Percentiles rank a stretch among this genome's conserved stretches.
Evolutionary conservation across 192 early-diverging fungal genomes (phyloP).

Genomic region (Coemansia sp.): DNA sequence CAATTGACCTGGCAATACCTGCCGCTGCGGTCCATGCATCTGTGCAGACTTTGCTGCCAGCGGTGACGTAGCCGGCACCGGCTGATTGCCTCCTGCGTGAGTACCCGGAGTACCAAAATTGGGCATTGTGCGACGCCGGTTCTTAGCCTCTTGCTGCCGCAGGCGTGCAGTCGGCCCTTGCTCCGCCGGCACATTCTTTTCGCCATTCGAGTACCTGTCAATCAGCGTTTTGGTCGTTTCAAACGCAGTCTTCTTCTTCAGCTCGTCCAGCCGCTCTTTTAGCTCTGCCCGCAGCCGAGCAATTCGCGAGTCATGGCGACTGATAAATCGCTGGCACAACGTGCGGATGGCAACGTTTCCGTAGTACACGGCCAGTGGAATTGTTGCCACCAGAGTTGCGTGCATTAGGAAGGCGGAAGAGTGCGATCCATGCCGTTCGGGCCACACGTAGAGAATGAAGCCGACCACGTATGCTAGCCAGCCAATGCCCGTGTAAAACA

Average conservation of each 20-base stretch:
- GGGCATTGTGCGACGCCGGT: conserved; percentile 43
- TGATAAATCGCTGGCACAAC: conserved; percentile 23
- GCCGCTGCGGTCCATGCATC: not conserved
- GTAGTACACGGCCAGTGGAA: conserved; percentile 43
- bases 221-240: conserved; percentile 86
- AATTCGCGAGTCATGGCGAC: conserved; percentile 31
- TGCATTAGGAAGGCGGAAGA: conserved; percentile 23
- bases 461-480: conserved; percentile 42
- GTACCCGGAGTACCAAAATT: conserved; percentile 72
- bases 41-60: conserved; percentile 15
- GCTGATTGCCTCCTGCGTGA: conserved; percentile 61
- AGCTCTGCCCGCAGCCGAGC: conserved; percentile 56
- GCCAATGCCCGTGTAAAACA: conserved; percentile 38
- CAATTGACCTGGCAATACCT: not conserved
- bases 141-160: conserved; percentile 22
- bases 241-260: conserved; percentile 93
- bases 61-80: conserved; percentile 70
- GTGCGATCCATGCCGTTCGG: conserved; percentile 28
- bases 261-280: conserved; percentile 81
- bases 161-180: conserved; percentile 1
- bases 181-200: conserved; percentile 2
- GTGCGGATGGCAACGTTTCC: conserved; percentile 29
- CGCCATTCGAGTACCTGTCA: conserved; percentile 76
- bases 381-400: conserved; percentile 14
- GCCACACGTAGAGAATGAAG: conserved; percentile 48